A percentile compares a stretch with the other conserved stretches of the same genome.
These are phyloP conservation scores for Nannizziopsis arthrosporioides DNA, from an alignment of 2,329 filamentous ascomycete genomes.

Conservation along the genomic window DNA sequence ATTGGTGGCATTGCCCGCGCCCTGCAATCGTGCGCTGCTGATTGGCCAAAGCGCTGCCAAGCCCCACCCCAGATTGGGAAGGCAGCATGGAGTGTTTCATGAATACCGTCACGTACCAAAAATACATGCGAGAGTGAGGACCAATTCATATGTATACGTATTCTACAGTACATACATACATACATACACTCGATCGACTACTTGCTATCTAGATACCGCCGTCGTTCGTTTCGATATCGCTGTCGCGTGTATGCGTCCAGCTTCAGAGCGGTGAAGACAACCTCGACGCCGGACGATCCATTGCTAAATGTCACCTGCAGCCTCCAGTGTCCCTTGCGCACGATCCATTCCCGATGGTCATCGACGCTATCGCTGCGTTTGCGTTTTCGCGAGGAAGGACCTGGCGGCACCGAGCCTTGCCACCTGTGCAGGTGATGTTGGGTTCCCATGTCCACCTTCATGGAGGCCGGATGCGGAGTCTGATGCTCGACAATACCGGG, in stretches of 20 bases:
- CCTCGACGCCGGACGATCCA: constrained; percentile 45
- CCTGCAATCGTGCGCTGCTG: background rate
- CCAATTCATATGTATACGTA: no score
- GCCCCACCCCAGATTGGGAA: no score
- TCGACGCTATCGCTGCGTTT: constrained; percentile 38
- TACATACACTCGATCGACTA: background rate
- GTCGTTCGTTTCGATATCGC: constrained; percentile 51
- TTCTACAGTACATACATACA: no score
- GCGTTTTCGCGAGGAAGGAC: constrained; percentile 24
- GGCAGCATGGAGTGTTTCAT: no score
- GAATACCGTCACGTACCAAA: background rate
- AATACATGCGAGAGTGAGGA: background rate
- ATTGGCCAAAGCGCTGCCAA: background rate
- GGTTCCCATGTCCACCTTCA: background rate
- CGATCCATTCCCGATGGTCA: constrained; percentile 43
- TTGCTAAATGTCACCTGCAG: constrained; percentile 48
- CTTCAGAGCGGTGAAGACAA: constrained; percentile 63
- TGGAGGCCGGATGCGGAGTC: background rate
- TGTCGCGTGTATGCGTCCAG: constrained; percentile 60
- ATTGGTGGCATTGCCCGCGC: background rate
- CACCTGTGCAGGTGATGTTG: background rate
- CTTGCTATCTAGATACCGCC: constrained; percentile 46
- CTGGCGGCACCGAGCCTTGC: background rate
- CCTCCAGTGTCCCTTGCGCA: constrained; percentile 61
- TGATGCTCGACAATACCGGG: background rate